Percentiles rank a stretch among this genome's conserved stretches.
Conservation (phyloP, 768 basidiomycete genomes). For the Tulasnella sp. region DNA sequence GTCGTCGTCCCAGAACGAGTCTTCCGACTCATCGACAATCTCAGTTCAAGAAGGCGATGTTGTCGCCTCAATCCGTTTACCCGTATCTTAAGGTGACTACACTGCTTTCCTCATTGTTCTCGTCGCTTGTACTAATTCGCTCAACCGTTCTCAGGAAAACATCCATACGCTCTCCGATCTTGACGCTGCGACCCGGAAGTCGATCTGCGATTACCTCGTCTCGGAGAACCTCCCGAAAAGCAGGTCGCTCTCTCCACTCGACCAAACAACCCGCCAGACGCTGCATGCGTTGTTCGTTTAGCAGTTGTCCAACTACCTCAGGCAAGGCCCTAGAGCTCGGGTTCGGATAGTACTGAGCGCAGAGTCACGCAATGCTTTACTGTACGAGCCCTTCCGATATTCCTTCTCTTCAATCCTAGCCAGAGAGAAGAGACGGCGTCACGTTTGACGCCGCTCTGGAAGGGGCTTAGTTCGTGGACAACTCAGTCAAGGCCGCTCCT, state of each 20-base stretch:
- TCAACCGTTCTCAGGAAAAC: neutral
- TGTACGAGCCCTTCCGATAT: neutral
- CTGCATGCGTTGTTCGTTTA: neutral
- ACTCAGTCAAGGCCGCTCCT: slow-evolving; percentile 2
- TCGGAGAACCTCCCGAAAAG: neutral
- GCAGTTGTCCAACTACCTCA: neutral
- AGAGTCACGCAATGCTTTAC: neutral
- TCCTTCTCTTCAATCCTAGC: neutral
- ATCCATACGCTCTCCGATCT: neutral
- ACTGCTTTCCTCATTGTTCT: neutral
- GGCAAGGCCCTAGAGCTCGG: neutral
- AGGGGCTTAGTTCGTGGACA: neutral
- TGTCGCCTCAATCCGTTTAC: neutral
- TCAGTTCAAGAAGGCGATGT: neutral
- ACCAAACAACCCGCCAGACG: neutral
- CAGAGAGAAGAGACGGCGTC: neutral
- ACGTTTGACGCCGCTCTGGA: neutral
- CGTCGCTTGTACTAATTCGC: no score
- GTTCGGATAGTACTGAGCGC: neutral
- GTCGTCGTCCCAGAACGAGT: neutral
- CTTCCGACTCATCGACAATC: neutral
- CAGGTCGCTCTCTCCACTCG: neutral
- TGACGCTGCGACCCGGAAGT: neutral
- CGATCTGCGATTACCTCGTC: slow-evolving; percentile 20
- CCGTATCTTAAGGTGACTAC: slow-evolving; percentile 9